These are phyloP conservation scores for Corylus avellana DNA, from an alignment of 306 rosid genomes.

Conservation along the genomic window DNA sequence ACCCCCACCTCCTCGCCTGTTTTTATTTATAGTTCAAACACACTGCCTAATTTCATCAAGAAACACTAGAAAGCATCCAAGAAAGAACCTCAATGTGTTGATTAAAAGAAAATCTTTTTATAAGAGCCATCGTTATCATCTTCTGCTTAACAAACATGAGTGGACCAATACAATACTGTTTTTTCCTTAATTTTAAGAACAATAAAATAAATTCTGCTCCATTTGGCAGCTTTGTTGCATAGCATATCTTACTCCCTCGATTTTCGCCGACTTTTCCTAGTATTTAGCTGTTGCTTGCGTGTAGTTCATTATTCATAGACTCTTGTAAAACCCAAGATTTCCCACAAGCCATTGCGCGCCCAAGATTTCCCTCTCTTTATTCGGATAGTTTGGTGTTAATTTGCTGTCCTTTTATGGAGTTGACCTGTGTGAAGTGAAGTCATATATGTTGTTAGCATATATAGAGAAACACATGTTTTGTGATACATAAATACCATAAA, in stretches of 20 bases:
- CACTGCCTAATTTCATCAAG: too few species aligned
- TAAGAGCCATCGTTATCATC: not conserved
- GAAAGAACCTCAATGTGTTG: not conserved
- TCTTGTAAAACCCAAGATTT: not conserved
- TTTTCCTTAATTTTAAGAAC: not conserved
- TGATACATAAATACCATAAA: not conserved
- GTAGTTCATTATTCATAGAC: not conserved
- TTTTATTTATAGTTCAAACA: not conserved
- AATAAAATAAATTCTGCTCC: not conserved
- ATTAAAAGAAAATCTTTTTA: too few species aligned
- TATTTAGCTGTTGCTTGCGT: constrained; percentile 20
- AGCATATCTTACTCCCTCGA: constrained; percentile 1
- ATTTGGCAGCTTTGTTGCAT: constrained; percentile 6
- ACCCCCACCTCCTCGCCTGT: too few species aligned
- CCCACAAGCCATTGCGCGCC: too few species aligned
- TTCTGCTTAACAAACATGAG: not conserved
- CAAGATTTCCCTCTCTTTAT: not conserved
- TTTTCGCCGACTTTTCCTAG: not conserved
- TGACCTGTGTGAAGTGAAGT: not conserved
- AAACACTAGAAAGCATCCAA: too few species aligned
- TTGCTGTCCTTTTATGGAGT: constrained; percentile 8
- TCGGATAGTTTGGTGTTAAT: not conserved
- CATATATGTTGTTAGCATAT: not conserved
- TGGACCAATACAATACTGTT: not conserved
- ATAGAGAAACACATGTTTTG: not conserved